Conservation (phyloP, 2,329 filamentous ascomycete species). For the Trichoderma gracile region DNA sequence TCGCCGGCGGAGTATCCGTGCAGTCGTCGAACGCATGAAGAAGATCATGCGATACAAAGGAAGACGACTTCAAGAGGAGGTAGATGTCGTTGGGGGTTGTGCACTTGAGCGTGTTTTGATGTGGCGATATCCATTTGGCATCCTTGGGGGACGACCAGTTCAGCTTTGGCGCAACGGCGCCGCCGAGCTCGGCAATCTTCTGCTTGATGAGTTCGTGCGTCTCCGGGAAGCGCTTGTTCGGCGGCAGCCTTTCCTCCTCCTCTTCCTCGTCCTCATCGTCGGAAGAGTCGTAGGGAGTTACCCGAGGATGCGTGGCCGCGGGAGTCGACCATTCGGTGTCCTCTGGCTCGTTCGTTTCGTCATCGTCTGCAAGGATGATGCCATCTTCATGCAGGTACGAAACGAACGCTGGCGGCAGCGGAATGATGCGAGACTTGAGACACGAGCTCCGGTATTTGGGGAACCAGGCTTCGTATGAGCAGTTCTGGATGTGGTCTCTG, state of each 20-base stretch:
- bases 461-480: conserved; percentile 93
- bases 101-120: conserved; percentile 91
- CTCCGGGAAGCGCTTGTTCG: conserved; percentile 64
- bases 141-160: conserved; percentile 99
- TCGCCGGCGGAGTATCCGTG: conserved; percentile 42
- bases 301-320: conserved; percentile 32
- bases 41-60: conserved; percentile 91
- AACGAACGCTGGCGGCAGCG: conserved; percentile 73
- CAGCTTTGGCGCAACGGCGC: conserved; percentile 85
- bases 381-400: conserved; percentile 89
- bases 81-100: conserved; percentile 88
- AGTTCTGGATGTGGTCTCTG: conserved; percentile 86
- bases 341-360: conserved; percentile 56
- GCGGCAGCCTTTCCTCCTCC: conserved; percentile 42
- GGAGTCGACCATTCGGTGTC: conserved; percentile 52
- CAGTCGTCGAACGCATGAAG: conserved; percentile 86
- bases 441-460: conserved; percentile 77
- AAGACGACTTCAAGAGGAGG: conserved; percentile 88
- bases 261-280: conserved; percentile 53
- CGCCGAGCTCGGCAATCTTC: conserved; percentile 78
- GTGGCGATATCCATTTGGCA: conserved; percentile 82
- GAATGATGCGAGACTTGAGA: conserved; percentile 82
- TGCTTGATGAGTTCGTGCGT: conserved; percentile 75
- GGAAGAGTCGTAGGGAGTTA: conserved; percentile 45
- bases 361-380: conserved; percentile 79